These are phyloP conservation scores for Psilocybe sp. DNA, from an alignment of 768 basidiomycete genomes.

Conservation along the genomic window DNA sequence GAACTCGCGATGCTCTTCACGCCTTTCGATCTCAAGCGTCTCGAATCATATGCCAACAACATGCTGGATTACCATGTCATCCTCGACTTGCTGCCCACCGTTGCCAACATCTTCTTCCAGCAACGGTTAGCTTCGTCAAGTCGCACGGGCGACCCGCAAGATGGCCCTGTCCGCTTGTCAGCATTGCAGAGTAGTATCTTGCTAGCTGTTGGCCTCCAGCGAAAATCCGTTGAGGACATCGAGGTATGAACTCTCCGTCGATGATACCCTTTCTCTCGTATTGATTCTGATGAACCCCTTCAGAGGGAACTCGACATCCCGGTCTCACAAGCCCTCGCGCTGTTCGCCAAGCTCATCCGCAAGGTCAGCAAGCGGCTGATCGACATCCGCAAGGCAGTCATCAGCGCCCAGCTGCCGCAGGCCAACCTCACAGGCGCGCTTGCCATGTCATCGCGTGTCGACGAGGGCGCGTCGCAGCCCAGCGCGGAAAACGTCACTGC, in stretches of 20 bases:
- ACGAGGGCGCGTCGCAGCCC: not conserved
- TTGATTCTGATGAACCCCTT: not conserved
- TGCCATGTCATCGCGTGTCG: conserved; percentile 7
- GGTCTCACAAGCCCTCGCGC: conserved; percentile 82
- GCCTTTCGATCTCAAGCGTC: conserved; percentile 93
- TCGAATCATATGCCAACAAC: conserved; percentile 94
- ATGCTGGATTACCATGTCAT: conserved; percentile 97
- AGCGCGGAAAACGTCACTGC: conserved; percentile 34
- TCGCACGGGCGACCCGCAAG: conserved; percentile 10
- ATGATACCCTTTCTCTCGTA: not conserved
- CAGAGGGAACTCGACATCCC: conserved; percentile 81
- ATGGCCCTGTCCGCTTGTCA: conserved; percentile 62
- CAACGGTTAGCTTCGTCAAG: conserved; percentile 45
- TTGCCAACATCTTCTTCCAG: conserved; percentile 86
- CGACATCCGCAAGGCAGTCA: conserved; percentile 76
- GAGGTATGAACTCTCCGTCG: conserved; percentile 55
- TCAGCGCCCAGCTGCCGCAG: conserved; percentile 61
- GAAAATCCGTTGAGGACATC: conserved; percentile 85
- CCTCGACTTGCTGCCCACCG: conserved; percentile 82
- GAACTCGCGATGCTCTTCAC: conserved; percentile 64
- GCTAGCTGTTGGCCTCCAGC: conserved; percentile 84
- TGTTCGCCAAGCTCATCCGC: conserved; percentile 88
- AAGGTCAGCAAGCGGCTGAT: conserved; percentile 76
- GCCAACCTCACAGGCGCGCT: conserved; percentile 25
- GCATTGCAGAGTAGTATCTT: conserved; percentile 92